Evolutionary conservation across 768 basidiomycete species (phyloP), one percentile per base, ranked within the genome.

Genomic region (Tylopilus cervinicoccineus): DNA sequence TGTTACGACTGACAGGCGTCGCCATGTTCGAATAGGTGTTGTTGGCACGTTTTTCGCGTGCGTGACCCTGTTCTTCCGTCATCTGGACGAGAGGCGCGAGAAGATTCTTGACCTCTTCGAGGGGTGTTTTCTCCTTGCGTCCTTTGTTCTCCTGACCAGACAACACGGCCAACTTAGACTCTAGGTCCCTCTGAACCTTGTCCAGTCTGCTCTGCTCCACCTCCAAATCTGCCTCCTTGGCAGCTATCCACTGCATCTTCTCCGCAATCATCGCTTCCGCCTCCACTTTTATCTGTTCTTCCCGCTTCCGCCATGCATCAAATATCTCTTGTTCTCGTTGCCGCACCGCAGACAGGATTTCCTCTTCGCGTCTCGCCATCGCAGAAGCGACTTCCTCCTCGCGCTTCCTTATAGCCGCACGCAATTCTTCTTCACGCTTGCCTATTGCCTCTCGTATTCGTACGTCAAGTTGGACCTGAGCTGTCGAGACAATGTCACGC

Each of bases 41-140:
- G 43, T 50, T 31, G 12, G 29, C 31, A 3, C 54, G 50, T 39
- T 58, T 63, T 41, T 58, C 61, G 9, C 52, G 64, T 27, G 40
- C 42, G 33, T 38, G 68, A 37, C 46, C 66, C 22, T 45, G 62
- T 14, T 61, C 62, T 34, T 68, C 64, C 2, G 66, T 55, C 47
- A 74, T 63, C 36, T 70, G 72, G 29, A 65, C 65, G 20, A 78
- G 69, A 5, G 81, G 81, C 20, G 73, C 75, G 7, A 84, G 73
- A 20, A 85, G 63, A 53, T 86, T 88, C 68, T 84, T 84, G 22
- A 89, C 81, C 62, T 89, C 88, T 58, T 89, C 86, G 5, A 89
- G 66, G 5, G 86, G 86, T 8, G 74, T 76, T 60, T 76, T 74
- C 38, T 78, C 77, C 58, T 71, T 79, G 20, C 73, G 72, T 38